Base-by-base conservation (phyloP, 352 stramenopile genomes). In the Phytophthora tentaculata region DNA sequence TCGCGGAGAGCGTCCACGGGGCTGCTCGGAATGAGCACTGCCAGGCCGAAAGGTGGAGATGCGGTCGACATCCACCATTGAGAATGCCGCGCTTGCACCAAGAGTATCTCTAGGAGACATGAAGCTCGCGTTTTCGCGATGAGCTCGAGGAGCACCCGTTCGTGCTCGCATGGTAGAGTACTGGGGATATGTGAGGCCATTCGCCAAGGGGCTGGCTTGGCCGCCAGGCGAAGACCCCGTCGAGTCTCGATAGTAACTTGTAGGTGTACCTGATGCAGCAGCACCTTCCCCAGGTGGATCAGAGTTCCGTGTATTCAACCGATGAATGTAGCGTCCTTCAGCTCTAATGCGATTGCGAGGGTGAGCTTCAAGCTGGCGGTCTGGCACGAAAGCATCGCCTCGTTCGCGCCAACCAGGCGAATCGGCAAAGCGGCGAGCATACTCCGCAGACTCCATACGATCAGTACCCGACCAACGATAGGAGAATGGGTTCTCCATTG, bases 41-140 rank as follows among this genome's bases (percentile, higher is more conserved):
- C 53, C 52, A 10, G 55, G 24, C 22, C 76, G 47, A 12, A 57
- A 56, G 8, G 53, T 74, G 2, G 72, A 73, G 48, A 84, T 81
- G 14, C 84, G 77, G 39, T 92, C 84, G 23, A 89, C 81, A 56
- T 87, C 80, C 59, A 87, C 71, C 79, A 90, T 89, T 1, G 81
- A 90, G 53, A 91, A 89, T 3, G 70, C 71, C n/a, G 79, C 69
- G 45, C 63, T 67, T 6, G 63, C 47, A 24, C 65, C 56, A 12
- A 64, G 52, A 43, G 62, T 63, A 37, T 74, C 61, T 0, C 58
- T 59, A 10, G 57, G 24, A 44, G 64, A 74, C 37, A 69, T 72
- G 22, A 74, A 78, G 37, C 58, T 73, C n/a, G 64, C 62, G 20
- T 55, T 64, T 47, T 77, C 69, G 24, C 74, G 74, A 4, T 64